Base-by-base conservation (phyloP, 345 rosid species). In the Euphorbia tirucalli region DNA sequence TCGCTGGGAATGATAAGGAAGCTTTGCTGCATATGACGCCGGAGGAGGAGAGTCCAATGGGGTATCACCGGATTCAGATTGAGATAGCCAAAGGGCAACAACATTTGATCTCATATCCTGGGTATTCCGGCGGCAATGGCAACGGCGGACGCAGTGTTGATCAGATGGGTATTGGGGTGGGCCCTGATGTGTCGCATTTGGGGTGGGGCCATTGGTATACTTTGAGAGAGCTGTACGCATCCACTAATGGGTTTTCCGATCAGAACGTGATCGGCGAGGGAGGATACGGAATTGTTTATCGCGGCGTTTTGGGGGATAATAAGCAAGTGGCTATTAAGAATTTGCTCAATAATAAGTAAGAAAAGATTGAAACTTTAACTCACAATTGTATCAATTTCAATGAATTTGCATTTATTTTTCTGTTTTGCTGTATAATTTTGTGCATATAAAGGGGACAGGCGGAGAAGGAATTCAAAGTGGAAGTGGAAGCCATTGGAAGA, bases 401-500 rank as follows among this genome's bases (percentile, higher is more conserved):
- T 59, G 54, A 18, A 31, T 19, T 37, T 44, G 27, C 2, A 9
- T 48, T 32, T 7, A 27, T 55, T n/a, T 35, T 37, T 55, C 24
- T 39, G 21, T 32, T 28, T 21, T 28, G 8, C 1, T 59, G 46
- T 22, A 15, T 60, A 21, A 27, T 4, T 69, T 10, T 21, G 11
- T 60, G 54, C 7, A 31, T 27, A 71, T 43, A 7, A 43, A 93
- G 97, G 92, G 98, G 98, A 28, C 98, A 93, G 76, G 98, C 98
- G 30, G 97, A 93, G 82, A 89, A 75, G 74, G 98, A 93, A 82
- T 93, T 93, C 60, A 88, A 86, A 75, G 96, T 93, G 30, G 98
- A 93, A 85, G 98, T 93, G 18, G 98, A 93, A 82, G 96, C 88
- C 19, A 93, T 93, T 58, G 97, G 98, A 32, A 87, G 98, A 68